Evolutionary conservation across 2,329 filamentous ascomycete species (phyloP).

Genomic region (Xylaria sp.): DNA sequence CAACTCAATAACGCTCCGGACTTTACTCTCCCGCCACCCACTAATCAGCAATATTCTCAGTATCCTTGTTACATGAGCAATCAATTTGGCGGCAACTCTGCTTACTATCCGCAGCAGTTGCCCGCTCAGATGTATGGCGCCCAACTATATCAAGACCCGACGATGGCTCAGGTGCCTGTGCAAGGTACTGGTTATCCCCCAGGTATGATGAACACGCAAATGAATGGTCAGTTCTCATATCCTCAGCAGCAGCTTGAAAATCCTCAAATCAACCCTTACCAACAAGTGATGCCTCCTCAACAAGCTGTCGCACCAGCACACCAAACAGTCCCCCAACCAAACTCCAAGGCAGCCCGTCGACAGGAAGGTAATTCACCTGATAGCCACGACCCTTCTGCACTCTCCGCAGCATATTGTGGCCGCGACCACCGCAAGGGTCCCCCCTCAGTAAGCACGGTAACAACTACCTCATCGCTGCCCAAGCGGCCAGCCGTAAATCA

Average conservation of each 20-base stretch:
- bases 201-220: background rate
- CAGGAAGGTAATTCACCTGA: background rate
- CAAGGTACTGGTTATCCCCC: background rate
- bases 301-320: background rate
- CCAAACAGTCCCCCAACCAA: background rate
- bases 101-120: background rate
- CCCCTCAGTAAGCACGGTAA: conserved; percentile 31
- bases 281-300: background rate
- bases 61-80: background rate
- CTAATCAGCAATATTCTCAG: background rate
- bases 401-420: background rate
- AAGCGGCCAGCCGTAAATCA: conserved; percentile 20
- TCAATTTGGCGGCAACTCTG: background rate
- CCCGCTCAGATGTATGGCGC: background rate
- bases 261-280: background rate
- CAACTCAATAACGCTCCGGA: background rate
- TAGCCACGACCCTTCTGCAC: background rate
- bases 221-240: background rate
- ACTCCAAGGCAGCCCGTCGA: background rate
- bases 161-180: background rate
- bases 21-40: background rate
- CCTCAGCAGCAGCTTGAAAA: background rate
- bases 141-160: background rate
- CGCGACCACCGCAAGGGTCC: conserved; percentile 21
- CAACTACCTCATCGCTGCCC: conserved; percentile 9